Conservation (phyloP, 192 early-diverging fungal species). For the Backusella liffmaniae region DNA sequence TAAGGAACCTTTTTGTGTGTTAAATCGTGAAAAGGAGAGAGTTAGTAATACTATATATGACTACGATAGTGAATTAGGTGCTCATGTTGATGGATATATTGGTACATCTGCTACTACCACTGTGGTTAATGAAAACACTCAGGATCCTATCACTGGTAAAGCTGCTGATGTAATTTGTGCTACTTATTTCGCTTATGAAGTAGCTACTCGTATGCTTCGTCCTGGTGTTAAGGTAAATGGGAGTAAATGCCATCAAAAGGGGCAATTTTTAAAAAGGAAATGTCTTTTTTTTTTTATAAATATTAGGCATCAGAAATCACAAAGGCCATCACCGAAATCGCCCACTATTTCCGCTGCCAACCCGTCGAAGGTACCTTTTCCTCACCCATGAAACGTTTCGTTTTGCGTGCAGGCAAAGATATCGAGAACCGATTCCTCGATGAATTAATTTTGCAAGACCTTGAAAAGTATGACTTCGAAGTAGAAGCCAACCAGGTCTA, state of each 20-base stretch:
- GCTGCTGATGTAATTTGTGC: conserved; percentile 52
- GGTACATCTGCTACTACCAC: conserved; percentile 81
- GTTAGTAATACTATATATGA: neutral
- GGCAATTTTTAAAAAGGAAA: neutral
- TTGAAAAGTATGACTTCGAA: conserved; percentile 60
- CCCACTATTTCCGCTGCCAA: conserved; percentile 62
- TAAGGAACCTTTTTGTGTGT: conserved; percentile 23
- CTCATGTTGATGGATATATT: conserved; percentile 92
- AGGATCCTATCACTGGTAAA: conserved; percentile 50
- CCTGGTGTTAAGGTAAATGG: conserved; percentile 61
- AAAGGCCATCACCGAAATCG: conserved; percentile 57
- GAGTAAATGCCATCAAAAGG: neutral
- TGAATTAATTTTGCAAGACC: conserved; percentile 40
- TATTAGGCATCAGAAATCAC: conserved; percentile 50
- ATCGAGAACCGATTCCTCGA: conserved; percentile 58
- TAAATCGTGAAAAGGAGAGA: neutral
- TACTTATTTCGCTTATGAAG: conserved; percentile 81
- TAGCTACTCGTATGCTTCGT: conserved; percentile 73
- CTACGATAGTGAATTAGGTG: conserved; percentile 69
- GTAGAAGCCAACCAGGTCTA: conserved; percentile 74
- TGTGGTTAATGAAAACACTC: conserved; percentile 63
- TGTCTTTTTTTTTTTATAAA: neutral
- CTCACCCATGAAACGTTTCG: conserved; percentile 72
- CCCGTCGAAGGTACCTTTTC: conserved; percentile 69
- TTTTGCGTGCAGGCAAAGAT: conserved; percentile 63